These are phyloP conservation scores for Vanrija humicola DNA, from an alignment of 1,284 basidiomycete genomes.

Conservation along the genomic window DNA sequence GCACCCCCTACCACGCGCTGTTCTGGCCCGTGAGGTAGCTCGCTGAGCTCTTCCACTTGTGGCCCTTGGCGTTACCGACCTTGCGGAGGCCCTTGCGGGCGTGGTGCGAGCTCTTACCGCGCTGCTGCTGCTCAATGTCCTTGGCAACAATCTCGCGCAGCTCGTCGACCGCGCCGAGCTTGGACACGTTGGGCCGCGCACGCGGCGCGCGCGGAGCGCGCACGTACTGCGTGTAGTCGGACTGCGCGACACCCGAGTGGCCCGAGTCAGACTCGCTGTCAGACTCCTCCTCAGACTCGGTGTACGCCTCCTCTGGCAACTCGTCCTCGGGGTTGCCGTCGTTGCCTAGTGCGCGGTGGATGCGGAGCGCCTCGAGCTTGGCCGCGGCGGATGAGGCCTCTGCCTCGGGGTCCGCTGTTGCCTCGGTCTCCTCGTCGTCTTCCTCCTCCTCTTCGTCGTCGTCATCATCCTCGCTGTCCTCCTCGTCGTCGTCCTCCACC, in stretches of 20 bases:
- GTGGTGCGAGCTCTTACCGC: conserved; percentile 68
- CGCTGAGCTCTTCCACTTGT: conserved; percentile 75
- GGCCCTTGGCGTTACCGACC: conserved; percentile 70
- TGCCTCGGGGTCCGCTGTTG: not conserved
- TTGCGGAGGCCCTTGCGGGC: conserved; percentile 62
- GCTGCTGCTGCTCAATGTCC: conserved; percentile 63
- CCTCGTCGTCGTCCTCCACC: conserved; percentile 40
- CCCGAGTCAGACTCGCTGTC: conserved; percentile 27
- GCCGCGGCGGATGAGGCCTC: conserved; percentile 20
- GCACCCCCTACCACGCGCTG: conserved; percentile 48
- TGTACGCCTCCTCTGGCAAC: not conserved
- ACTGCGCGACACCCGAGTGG: conserved; percentile 24
- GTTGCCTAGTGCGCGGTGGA: conserved; percentile 39
- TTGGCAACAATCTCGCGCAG: conserved; percentile 59
- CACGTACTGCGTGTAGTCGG: conserved; percentile 41
- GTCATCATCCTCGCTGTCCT: conserved; percentile 43
- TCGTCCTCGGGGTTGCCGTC: conserved; percentile 25
- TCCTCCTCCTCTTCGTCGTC: conserved; percentile 45
- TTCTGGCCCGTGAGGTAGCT: conserved; percentile 61
- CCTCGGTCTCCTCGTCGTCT: conserved; percentile 18
- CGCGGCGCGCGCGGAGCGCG: conserved; percentile 15
- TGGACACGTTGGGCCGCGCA: conserved; percentile 5
- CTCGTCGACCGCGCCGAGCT: conserved; percentile 29
- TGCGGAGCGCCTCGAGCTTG: conserved; percentile 34
- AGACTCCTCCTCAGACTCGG: conserved; percentile 13